Evolutionary conservation across 352 stramenopile species (phyloP).

Genomic region (Hyaloperonospora brassicae): DNA sequence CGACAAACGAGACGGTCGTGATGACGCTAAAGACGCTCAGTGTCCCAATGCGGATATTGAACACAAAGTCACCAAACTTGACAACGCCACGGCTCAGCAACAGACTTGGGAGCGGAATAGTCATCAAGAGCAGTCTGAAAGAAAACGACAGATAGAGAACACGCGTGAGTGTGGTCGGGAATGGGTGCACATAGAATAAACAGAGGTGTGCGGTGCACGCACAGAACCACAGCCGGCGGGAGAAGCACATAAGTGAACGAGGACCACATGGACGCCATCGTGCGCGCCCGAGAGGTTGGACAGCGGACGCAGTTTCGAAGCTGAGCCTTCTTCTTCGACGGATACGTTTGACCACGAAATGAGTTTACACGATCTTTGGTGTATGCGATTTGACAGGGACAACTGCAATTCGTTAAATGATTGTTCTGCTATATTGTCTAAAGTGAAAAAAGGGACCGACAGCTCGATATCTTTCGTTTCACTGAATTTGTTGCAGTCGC

Average conservation of each 20-base stretch:
- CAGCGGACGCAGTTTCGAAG: neutral
- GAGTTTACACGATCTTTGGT: neutral
- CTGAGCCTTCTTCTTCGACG: neutral
- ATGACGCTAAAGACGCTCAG: constrained; percentile 71
- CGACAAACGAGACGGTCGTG: constrained; percentile 63
- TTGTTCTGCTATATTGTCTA: no score
- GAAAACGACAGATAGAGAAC: constrained; percentile 3
- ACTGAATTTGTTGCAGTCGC: neutral
- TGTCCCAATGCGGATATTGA: constrained; percentile 66
- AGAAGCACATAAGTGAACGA: constrained; percentile 74
- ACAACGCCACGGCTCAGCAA: constrained; percentile 59
- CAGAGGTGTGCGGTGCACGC: constrained; percentile 13
- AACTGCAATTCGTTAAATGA: no score
- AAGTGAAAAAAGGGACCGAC: no score
- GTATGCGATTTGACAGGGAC: neutral
- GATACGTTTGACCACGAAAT: neutral
- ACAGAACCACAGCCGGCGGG: constrained; percentile 71
- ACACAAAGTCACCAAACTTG: constrained; percentile 63
- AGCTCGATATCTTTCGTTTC: no score
- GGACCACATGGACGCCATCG: constrained; percentile 64
- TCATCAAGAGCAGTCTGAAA: constrained; percentile 64
- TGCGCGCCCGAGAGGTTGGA: neutral
- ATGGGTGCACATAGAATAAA: neutral
- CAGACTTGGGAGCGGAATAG: constrained; percentile 61
- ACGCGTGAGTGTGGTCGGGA: constrained; percentile 1